Base-by-base conservation (phyloP, 331 rosid species). In the Cydonia oblonga region DNA sequence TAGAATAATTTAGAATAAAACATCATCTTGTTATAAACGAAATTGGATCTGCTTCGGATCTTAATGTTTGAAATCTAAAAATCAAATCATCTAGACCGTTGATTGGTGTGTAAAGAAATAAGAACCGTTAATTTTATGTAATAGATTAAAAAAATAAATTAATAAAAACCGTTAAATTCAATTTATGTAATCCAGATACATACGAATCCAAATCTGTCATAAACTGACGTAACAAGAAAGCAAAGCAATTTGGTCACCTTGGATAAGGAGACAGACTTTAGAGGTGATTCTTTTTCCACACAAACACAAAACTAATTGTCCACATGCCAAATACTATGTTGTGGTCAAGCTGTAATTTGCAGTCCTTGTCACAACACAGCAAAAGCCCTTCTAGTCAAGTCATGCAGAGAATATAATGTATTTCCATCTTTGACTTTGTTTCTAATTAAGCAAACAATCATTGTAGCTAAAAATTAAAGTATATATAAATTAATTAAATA, bases 11-110 rank as follows among this genome's bases (percentile, higher is more conserved):
- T 40, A 11, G 15, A 40, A 42, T 42, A 42, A 6, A 42, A 12
- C 6, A 42, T 0, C 6, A 0, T 13, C 16, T 42, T 6, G 6
- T 42, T 14, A 38, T 38, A 38, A 38, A 10, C 1, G 1, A 1
- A 3, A 38, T 38, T 38, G 4, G 44, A 38, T 38, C 0, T 0
- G 42, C 0, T 35, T 35, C 0, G 4, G 5, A 38, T 38, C 0
- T 38, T 38, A 38, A 0, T 38, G 5, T 10, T 0, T 0, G 0
- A 0, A 38, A 0, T 1, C 0, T 38, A 38, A 0, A 0, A 0
- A 38, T 38, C 5, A 38, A 38, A 38, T 38, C 0, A 38, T 38
- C 1, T 29, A 4, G 6, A 5, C 6, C 5, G 6, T 6, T 29
- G 7, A 29, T 29, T 29, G 32, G 6, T 29, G 4, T 10, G 14